Percentiles rank a stretch among this genome's conserved stretches.
phyloP scores from a whole-genome alignment of 805 yeast species.

The Nakazawaea populi region DNA sequence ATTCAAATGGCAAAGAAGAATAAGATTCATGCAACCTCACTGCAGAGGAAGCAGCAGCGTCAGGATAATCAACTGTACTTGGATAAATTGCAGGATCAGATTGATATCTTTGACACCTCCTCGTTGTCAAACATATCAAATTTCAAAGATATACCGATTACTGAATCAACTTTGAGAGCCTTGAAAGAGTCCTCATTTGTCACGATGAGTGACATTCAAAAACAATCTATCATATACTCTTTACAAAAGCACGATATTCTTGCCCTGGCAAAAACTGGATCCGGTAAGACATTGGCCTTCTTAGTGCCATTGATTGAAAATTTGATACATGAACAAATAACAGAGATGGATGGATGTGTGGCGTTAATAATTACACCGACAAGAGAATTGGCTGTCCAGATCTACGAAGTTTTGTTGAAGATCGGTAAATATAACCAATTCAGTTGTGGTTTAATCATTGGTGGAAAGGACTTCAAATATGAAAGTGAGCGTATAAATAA shows the following conservation, averaged over 20 bases:
- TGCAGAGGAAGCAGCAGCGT: conserved; percentile 22
- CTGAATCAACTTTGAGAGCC: conserved; percentile 61
- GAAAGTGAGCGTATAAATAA: conserved; percentile 76
- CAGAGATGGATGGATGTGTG: conserved; percentile 82
- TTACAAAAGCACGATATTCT: conserved; percentile 74
- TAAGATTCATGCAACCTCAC: conserved; percentile 19
- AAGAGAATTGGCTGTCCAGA: conserved; percentile 86
- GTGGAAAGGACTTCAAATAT: conserved; percentile 82
- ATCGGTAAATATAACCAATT: conserved; percentile 71
- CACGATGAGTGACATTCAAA: conserved; percentile 81
- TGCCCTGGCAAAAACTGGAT: conserved; percentile 87
- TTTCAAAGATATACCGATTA: conserved; percentile 76
- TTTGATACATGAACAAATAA: conserved; percentile 64
- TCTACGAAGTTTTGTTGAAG: conserved; percentile 78
- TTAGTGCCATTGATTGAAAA: conserved; percentile 74
- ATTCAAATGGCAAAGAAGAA: conserved; percentile 22
- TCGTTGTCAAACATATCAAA: conserved; percentile 31
- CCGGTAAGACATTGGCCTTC: conserved; percentile 88
- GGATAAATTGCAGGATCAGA: conserved; percentile 39
- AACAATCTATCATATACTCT: conserved; percentile 67
- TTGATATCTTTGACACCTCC: conserved; percentile 48
- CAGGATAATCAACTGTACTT: conserved; percentile 28
- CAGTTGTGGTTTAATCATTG: conserved; percentile 88
- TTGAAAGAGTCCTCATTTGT: conserved; percentile 73
- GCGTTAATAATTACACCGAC: conserved; percentile 90